Conservation (phyloP, 768 basidiomycete genomes). For the Collybiopsis luxurians region DNA sequence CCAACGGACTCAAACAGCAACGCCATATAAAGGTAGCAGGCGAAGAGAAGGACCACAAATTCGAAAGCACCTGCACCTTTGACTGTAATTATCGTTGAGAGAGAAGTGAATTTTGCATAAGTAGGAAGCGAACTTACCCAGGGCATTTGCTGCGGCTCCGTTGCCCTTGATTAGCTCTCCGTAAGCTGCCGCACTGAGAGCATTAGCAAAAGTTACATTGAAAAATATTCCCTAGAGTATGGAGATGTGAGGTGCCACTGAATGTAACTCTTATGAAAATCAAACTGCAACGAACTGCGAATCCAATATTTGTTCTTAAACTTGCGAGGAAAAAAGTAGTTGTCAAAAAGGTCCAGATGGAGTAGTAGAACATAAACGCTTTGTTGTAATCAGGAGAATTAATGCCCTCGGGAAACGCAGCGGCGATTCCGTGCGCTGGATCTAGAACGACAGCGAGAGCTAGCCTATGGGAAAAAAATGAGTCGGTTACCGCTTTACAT, state of each 20-base stretch:
- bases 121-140: conserved; percentile 4
- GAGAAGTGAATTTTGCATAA: no score
- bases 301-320: conserved; percentile 1
- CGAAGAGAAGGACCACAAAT: background rate
- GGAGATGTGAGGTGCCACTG: background rate
- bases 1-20: conserved; percentile 1
- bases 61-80: conserved; percentile 8
- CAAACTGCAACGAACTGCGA: background rate
- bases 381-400: conserved; percentile 13
- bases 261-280: background rate
- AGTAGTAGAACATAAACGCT: conserved; percentile 8
- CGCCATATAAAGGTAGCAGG: background rate
- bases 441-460: conserved; percentile 13
- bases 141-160: background rate
- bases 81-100: background rate
- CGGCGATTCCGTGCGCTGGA: conserved; percentile 13
- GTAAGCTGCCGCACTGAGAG: background rate
- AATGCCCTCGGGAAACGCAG: conserved; percentile 11
- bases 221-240: background rate
- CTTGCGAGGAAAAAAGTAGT: background rate
- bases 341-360: conserved; percentile 1
- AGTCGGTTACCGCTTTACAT: background rate
- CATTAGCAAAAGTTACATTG: background rate
- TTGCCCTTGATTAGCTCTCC: background rate
- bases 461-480: conserved; percentile 7